Evolutionary conservation across 1,139 yeast genomes (phyloP), one percentile per base, ranked within the genome.

Genomic region (Geotrichum fermentans): DNA sequence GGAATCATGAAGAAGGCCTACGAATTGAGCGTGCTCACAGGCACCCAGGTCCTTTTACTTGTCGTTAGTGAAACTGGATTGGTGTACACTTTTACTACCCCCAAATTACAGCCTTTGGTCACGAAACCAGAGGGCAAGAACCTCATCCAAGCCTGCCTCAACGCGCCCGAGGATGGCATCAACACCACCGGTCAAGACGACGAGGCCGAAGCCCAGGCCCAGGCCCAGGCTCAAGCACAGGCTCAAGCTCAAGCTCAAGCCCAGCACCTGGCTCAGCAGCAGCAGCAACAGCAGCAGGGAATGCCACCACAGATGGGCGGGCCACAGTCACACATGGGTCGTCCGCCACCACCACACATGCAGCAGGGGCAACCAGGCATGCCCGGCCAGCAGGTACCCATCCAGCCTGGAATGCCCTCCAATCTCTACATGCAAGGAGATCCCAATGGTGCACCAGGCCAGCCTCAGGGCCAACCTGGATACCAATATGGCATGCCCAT

Each of bases 1-100:
- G 98, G 98, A 57, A 92, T 92, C 62, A 92, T 92, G 98, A 92
- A 92, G 72, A 72, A 92, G 73, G 98, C 98, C 16, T 92, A 92
- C 70, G 98, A 92, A 68, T 77, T 92, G 58, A 83, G 95, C 22
- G 97, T 94, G 45, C 77, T 92, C 60, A 92, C 98, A 8, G 98
- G 98, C 46, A 92, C 97, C 38, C 98, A 92, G 69, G 97, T 92
- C 32, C 76, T 92, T 58, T 73, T 92, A 53, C 78, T 92, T 60
- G 98, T 94, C 52, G 97, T 92, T 37, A 84, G 95, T 47, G 98
- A 92, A 69, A 92, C 98, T 18, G 98, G 98, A 6, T 80, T 92
- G 56, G 98, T 92, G 54, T 94, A 92, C 69, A 92, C 98, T n/a
- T 92, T 92, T 68, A 90, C 97, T 48, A 94, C 98, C 7, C 98